Evolutionary conservation across 768 basidiomycete species (phyloP).

Genomic region (Kwoniella dejecticola): DNA sequence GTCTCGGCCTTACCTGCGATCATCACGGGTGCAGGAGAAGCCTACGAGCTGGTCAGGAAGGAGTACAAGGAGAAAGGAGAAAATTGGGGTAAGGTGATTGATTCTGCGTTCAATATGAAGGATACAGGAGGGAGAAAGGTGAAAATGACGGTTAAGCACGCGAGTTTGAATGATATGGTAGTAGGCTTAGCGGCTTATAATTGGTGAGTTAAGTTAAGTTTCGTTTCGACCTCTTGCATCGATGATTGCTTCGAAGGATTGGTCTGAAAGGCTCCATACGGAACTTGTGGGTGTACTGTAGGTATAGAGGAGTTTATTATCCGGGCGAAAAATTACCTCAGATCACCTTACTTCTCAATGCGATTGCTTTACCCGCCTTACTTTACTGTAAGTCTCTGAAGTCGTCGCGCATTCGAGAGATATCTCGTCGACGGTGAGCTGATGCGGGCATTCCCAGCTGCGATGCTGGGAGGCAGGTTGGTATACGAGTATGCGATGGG

Average conservation of each 20-base stretch:
- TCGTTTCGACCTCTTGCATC: background rate
- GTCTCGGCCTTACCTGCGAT: constrained; percentile 47
- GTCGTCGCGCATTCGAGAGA: too few relatives aligned
- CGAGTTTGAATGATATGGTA: constrained; percentile 47
- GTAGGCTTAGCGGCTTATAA: constrained; percentile 28
- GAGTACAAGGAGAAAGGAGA: constrained; percentile 39
- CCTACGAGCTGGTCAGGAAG: constrained; percentile 43
- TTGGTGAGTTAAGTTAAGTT: constrained; percentile 28
- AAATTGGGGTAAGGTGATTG: constrained; percentile 35
- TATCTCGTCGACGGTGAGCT: too few relatives aligned
- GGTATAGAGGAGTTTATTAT: constrained; percentile 40
- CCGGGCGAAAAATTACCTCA: constrained; percentile 35
- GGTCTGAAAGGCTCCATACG: too few relatives aligned
- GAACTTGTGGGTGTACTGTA: too few relatives aligned
- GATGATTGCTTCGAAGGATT: background rate
- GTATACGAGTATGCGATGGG: constrained; percentile 55
- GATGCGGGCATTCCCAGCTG: constrained; percentile 21
- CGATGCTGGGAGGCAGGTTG: constrained; percentile 48
- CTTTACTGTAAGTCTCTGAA: constrained; percentile 45
- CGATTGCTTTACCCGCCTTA: constrained; percentile 42
- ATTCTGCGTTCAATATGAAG: constrained; percentile 32
- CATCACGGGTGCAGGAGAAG: constrained; percentile 51
- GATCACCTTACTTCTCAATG: constrained; percentile 30
- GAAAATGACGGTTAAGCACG: constrained; percentile 50
- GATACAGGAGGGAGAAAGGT: constrained; percentile 46